Evolutionary conservation across 768 basidiomycete genomes (phyloP).

Genomic region (Tricholomella constricta): DNA sequence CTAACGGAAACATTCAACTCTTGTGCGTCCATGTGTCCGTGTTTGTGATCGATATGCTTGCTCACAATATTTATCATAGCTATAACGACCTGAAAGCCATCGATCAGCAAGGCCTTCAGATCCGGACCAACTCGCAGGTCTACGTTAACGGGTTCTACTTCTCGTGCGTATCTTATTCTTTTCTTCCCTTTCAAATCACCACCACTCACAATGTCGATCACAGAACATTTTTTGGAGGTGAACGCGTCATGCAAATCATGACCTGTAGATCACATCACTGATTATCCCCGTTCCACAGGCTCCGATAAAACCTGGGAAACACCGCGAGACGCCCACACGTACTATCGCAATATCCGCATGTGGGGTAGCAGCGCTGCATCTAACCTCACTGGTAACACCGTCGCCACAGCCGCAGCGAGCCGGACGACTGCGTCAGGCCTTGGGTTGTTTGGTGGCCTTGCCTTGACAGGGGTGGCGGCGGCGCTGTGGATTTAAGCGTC

Average conservation of each 20-base stretch:
- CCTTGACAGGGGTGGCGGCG: slow-evolving; percentile 3
- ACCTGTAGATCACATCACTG: slow-evolving; percentile 11
- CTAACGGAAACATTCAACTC: slow-evolving; percentile 72
- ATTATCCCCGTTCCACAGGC: slow-evolving; percentile 35
- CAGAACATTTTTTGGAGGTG: slow-evolving; percentile 84
- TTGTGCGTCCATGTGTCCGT: slow-evolving; percentile 53
- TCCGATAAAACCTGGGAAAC: slow-evolving; percentile 75
- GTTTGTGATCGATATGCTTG: neutral
- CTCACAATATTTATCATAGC: slow-evolving; percentile 32
- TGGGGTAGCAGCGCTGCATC: slow-evolving; percentile 60
- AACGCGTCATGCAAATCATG: neutral
- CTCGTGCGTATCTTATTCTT: slow-evolving; percentile 50
- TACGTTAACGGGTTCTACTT: slow-evolving; percentile 73
- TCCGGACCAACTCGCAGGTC: slow-evolving; percentile 56
- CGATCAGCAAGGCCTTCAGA: slow-evolving; percentile 59
- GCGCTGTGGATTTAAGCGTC: slow-evolving; percentile 1
- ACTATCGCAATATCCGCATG: slow-evolving; percentile 73
- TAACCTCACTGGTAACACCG: slow-evolving; percentile 39
- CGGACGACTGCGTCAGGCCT: neutral
- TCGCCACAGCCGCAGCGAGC: slow-evolving; percentile 26
- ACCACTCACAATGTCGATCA: neutral
- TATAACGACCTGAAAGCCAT: slow-evolving; percentile 71
- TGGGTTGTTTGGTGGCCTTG: neutral
- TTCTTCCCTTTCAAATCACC: neutral
- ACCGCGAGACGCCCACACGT: slow-evolving; percentile 64